Evolutionary conservation across 179 eudicot species (phyloP).

Genomic region (Actinidia chinensis): DNA sequence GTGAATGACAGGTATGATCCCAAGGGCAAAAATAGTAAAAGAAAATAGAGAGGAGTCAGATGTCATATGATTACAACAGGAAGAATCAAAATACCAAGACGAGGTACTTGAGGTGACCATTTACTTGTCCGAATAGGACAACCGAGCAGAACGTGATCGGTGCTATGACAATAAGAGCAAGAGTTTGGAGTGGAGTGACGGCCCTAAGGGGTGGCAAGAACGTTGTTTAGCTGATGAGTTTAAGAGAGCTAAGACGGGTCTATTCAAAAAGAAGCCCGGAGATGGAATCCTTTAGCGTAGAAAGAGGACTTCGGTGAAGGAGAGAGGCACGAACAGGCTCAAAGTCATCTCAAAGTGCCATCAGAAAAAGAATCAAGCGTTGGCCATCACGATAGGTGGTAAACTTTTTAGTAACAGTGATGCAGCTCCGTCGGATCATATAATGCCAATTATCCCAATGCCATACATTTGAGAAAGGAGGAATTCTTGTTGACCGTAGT

Average conservation of each 20-base stretch:
- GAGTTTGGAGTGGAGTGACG: not conserved
- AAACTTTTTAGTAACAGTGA: not conserved
- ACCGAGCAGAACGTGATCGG: not conserved
- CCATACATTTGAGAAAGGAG: not conserved
- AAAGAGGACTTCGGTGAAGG: not conserved
- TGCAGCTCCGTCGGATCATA: not conserved
- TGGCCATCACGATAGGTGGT: not conserved
- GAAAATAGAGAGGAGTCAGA: no score
- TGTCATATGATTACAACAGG: no score
- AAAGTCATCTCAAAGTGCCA: constrained; percentile 1
- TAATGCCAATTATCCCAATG: not conserved
- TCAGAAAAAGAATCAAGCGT: not conserved
- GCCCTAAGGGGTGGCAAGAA: no score
- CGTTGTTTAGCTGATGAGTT: no score
- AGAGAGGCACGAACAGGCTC: not conserved
- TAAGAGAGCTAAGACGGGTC: not conserved
- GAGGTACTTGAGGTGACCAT: not conserved
- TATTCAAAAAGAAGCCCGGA: not conserved
- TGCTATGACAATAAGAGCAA: not conserved
- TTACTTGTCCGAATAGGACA: not conserved
- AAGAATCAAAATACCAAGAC: no score
- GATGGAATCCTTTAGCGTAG: not conserved
- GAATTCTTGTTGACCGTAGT: not conserved
- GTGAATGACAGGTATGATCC: no score
- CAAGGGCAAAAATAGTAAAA: no score